Evolutionary conservation across 192 early-diverging fungal genomes (phyloP).

Genomic region (Chytriomyces sp.): DNA sequence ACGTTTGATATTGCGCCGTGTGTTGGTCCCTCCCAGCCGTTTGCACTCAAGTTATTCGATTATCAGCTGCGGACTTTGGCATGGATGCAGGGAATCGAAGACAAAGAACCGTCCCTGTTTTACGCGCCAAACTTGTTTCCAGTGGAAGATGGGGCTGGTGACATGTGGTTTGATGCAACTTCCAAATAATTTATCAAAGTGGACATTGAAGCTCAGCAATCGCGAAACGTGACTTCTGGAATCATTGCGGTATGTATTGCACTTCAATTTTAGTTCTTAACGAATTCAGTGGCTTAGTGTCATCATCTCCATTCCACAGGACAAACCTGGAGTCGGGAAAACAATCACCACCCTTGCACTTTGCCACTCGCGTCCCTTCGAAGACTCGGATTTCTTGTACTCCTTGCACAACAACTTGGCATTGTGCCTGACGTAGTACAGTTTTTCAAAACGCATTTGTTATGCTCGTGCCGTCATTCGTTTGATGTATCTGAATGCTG

Average conservation of each 20-base stretch:
- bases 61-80: slow-evolving; percentile 29
- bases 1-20: slow-evolving; percentile 27
- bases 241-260: neutral
- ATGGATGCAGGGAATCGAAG: slow-evolving; percentile 32
- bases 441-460: no score
- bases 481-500: no score
- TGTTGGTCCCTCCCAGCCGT: slow-evolving; percentile 12
- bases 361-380: no score
- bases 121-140: slow-evolving; percentile 20
- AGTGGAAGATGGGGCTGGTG: neutral
- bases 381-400: no score
- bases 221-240: neutral
- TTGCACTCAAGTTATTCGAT: slow-evolving; percentile 18
- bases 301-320: no score
- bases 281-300: no score
- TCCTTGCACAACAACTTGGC: no score
- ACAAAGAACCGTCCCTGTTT: slow-evolving; percentile 1
- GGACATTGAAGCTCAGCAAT: neutral
- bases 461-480: no score
- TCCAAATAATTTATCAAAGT: neutral
- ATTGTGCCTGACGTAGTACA: no score
- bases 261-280: no score
- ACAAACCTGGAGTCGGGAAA: no score
- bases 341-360: no score
- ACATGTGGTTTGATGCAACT: neutral